Percentiles rank a stretch among this genome's conserved stretches.
Conservation (phyloP, 164 flowering plant genomes). For the Amborella trichopoda region DNA sequence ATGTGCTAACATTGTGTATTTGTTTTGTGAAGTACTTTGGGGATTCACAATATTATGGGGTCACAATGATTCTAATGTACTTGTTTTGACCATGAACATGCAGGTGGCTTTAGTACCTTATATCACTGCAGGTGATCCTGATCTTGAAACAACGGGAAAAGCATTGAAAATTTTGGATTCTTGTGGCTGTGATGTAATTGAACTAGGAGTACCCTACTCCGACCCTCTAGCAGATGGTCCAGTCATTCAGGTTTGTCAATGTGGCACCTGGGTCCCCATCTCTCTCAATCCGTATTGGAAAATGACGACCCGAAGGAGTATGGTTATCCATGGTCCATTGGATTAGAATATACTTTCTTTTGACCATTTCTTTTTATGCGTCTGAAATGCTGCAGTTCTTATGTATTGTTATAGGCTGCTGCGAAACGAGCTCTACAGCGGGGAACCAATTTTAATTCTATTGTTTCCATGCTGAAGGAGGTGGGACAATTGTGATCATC, state of each 20-base stretch:
- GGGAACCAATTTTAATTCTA: slow-evolving; percentile 56
- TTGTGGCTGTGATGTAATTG: slow-evolving; percentile 83
- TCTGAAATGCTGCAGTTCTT: not conserved
- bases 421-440: slow-evolving; percentile 75
- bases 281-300: no score
- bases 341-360: not conserved
- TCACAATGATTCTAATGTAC: no score
- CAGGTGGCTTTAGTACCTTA: slow-evolving; percentile 89
- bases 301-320: no score
- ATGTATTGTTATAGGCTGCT: slow-evolving; percentile 55
- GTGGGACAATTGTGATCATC: no score
- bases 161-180: slow-evolving; percentile 78
- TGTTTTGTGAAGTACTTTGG: not conserved
- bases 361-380: not conserved
- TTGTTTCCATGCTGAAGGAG: slow-evolving; percentile 68
- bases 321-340: no score
- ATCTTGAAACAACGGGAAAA: slow-evolving; percentile 73
- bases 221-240: slow-evolving; percentile 98
- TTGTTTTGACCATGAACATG: no score
- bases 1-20: not conserved
- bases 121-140: slow-evolving; percentile 94
- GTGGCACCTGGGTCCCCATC: no score
- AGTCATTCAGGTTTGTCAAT: slow-evolving; percentile 64
- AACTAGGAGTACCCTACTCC: slow-evolving; percentile 82
- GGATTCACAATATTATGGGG: slow-evolving; percentile 2